Evolutionary conservation across 257 asterid species (phyloP).

Genomic region (Eustoma russellianum): DNA sequence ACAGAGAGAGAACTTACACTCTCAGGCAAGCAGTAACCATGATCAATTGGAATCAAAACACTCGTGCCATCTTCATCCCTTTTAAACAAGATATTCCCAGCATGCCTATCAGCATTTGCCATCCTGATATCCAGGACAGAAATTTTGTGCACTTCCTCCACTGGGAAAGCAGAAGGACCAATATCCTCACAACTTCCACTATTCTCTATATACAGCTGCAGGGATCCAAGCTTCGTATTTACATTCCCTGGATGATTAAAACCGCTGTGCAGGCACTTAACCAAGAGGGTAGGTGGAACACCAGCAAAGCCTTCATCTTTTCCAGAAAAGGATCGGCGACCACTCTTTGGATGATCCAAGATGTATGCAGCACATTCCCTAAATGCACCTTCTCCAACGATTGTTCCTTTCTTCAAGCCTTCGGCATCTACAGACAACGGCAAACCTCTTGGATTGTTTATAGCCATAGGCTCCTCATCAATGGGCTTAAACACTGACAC

Average conservation of each 20-base stretch:
- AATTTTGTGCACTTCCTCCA: conserved; percentile 48
- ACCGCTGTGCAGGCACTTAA: conserved; percentile 58
- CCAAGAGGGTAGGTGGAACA: conserved; percentile 68
- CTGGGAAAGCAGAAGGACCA: conserved; percentile 77
- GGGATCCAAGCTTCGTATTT: conserved; percentile 55
- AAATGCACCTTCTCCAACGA: conserved; percentile 85
- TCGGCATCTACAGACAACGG: conserved; percentile 77
- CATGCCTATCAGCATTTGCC: conserved; percentile 48
- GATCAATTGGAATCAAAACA: conserved; percentile 79
- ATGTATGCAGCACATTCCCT: conserved; percentile 86
- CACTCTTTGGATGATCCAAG: conserved; percentile 82
- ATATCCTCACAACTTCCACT: conserved; percentile 86
- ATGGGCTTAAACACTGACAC: conserved; percentile 75
- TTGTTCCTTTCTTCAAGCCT: conserved; percentile 88
- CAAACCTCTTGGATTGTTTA: conserved; percentile 79
- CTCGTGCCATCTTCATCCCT: conserved; percentile 37
- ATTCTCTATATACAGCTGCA: conserved; percentile 72
- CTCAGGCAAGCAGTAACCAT: conserved; percentile 93
- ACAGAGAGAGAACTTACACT: conserved; percentile 45
- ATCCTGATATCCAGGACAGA: conserved; percentile 30
- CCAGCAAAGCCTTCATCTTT: conserved; percentile 65
- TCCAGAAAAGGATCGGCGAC: conserved; percentile 48
- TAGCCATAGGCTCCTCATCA: conserved; percentile 94
- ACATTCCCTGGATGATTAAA: conserved; percentile 64
- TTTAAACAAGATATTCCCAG: conserved; percentile 29